phyloP scores from a whole-genome alignment of 1,139 yeast species.

The Sugiyamaella pinicola region DNA sequence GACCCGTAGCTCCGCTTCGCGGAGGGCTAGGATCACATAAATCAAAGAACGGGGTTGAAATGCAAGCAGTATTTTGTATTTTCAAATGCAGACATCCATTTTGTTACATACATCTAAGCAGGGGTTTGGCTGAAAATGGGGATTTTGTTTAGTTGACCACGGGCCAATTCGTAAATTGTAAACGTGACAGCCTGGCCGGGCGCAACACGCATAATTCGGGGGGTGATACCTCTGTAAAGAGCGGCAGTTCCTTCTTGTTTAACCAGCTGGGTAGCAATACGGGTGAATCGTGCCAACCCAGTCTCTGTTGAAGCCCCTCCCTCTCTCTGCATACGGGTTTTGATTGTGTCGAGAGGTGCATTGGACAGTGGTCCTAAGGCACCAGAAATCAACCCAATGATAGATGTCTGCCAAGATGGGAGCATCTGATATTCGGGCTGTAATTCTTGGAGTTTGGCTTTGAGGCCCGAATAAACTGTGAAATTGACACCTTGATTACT shows the following conservation, averaged over 20 bases:
- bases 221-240: constrained; percentile 94
- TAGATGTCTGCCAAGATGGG: constrained; percentile 93
- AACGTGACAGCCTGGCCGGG: constrained; percentile 99
- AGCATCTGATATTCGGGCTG: constrained; percentile 65
- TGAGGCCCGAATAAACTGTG: constrained; percentile 88
- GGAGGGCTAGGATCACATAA: too few species aligned
- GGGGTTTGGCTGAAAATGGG: constrained; percentile 39
- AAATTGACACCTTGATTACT: constrained; percentile 98
- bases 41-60: too few species aligned
- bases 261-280: constrained; percentile 79
- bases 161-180: constrained; percentile 91
- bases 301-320: constrained; percentile 68
- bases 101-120: constrained; percentile 8
- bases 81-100: not conserved
- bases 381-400: constrained; percentile 89
- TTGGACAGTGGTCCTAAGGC: constrained; percentile 97
- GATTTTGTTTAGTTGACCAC: constrained; percentile 61
- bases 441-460: constrained; percentile 62
- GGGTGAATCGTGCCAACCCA: constrained; percentile 71
- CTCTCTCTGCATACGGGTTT: constrained; percentile 94
- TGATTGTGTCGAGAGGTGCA: constrained; percentile 96
- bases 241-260: constrained; percentile 89
- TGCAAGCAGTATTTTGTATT: not conserved
- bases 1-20: not conserved
- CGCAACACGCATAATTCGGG: constrained; percentile 98